phyloP scores from a whole-genome alignment of 2,329 filamentous ascomycete species.

The Penicillium sp. region DNA sequence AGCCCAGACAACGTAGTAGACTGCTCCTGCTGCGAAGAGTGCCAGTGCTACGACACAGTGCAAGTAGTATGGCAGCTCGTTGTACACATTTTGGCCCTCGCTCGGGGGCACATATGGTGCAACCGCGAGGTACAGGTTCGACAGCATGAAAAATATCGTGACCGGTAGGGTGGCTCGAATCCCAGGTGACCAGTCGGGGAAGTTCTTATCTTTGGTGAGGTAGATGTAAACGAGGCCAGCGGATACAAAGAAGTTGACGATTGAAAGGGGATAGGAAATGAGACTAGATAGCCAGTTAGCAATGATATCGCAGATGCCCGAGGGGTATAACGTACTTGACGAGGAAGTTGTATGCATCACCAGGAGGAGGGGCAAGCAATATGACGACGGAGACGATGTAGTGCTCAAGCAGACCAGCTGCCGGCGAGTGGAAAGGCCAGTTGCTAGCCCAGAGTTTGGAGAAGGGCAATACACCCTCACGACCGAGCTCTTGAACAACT shows the following conservation, averaged over 20 bases:
- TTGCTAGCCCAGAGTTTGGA: conserved; percentile 68
- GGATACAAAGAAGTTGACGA: conserved; percentile 54
- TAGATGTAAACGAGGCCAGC: conserved; percentile 52
- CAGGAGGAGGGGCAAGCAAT: conserved; percentile 65
- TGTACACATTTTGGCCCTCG: conserved; percentile 51
- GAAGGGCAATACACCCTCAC: conserved; percentile 67
- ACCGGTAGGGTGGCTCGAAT: conserved; percentile 53
- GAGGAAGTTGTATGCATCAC: conserved; percentile 66
- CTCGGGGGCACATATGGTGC: conserved; percentile 54
- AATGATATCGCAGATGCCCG: background rate
- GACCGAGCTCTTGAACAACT: conserved; percentile 60
- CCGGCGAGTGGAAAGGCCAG: conserved; percentile 64
- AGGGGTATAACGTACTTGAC: conserved; percentile 36
- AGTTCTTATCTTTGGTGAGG: conserved; percentile 35
- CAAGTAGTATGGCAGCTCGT: conserved; percentile 53
- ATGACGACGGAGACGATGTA: conserved; percentile 65
- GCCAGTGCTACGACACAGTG: conserved; percentile 55
- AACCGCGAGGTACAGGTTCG: conserved; percentile 53
- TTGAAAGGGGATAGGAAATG: conserved; percentile 43
- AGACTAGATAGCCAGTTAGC: conserved; percentile 24
- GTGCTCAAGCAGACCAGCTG: conserved; percentile 60
- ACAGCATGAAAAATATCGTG: conserved; percentile 53
- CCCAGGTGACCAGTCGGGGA: conserved; percentile 50
- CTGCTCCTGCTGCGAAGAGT: conserved; percentile 50
- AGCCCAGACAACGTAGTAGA: conserved; percentile 56